Evolutionary conservation across 768 basidiomycete species (phyloP), one percentile per base, ranked within the genome.

Genomic region (Phlebiopsis gigantea): DNA sequence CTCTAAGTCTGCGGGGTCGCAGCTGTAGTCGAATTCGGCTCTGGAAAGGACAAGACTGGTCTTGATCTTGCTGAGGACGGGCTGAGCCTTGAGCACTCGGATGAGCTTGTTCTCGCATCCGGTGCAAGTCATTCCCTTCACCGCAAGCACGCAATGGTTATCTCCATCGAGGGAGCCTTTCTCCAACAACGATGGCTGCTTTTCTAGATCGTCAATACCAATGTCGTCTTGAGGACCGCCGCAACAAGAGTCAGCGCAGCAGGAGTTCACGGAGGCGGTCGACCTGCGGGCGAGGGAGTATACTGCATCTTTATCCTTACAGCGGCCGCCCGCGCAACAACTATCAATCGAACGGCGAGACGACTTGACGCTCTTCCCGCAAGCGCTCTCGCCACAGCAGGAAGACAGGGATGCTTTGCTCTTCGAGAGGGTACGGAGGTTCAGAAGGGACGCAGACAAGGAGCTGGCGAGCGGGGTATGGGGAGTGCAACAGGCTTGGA

Each of bases 71-170:
- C 48, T 39, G 25, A 68, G 55, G 30, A 61, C 31, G 1, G 63
- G 41, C 25, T 65, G 63, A 4, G 60, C 62, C 5, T 45, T 17
- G 17, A 68, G 58, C 2, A 58, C 61, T 24, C 60, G 56, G 19
- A 62, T 66, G 44, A 68, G 59, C 59, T 68, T 66, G 60, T 66
- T 68, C 63, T 68, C 67, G 63, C 67, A 68, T 2, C 67, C 67
- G 4, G 65, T 65, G 58, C 67, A 68, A 12, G 67, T 68, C 67
- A 68, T 68, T 14, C 67, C 67, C 43, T 64, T 64, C 52, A 68
- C 57, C 10, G 67, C 64, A 14, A 68, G 57, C 3, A 66, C 55
- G 8, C 62, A 62, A 28, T 59, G 67, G 17, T 62, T 50, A 9
- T 14, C 42, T 15, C 50, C 34, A 9, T 39, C 34, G 34, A 39